A percentile compares a stretch with the other conserved stretches of the same genome.
Conservation (phyloP, 1,284 basidiomycete genomes). For the Cutaneotrichosporon mucoides region DNA sequence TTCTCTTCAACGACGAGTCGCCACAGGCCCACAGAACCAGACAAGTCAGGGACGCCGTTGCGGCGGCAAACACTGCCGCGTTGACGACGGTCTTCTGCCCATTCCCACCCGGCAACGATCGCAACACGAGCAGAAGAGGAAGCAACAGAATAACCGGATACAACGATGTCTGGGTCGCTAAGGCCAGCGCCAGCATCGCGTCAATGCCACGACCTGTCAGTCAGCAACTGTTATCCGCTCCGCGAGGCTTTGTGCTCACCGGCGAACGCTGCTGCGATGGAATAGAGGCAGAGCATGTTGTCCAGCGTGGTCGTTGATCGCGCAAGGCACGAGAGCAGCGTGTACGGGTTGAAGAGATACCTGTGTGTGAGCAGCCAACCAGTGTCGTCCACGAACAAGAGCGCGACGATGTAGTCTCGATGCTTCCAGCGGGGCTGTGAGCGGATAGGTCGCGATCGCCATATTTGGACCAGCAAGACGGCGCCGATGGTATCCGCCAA, state of each 20-base stretch:
- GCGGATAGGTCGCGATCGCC: conserved; percentile 1
- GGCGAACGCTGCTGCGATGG: conserved; percentile 67
- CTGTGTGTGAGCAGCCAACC: conserved; percentile 48
- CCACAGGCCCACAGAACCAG: conserved; percentile 28
- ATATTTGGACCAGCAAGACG: conserved; percentile 53
- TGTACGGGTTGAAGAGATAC: conserved; percentile 84
- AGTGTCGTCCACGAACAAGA: conserved; percentile 55
- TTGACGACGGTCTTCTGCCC: neutral
- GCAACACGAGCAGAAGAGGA: conserved; percentile 57
- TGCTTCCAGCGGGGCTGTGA: neutral
- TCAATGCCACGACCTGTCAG: conserved; percentile 53
- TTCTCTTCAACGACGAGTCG: conserved; percentile 62
- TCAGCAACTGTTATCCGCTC: no score
- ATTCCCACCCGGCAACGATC: neutral
- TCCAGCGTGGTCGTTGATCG: conserved; percentile 76
- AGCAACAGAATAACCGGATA: conserved; percentile 66
- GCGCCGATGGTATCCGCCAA: conserved; percentile 63
- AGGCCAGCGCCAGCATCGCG: conserved; percentile 62
- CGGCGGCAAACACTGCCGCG: conserved; percentile 18
- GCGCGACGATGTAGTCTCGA: conserved; percentile 50
- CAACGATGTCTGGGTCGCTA: conserved; percentile 66
- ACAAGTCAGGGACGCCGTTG: neutral
- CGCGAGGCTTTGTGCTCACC: conserved; percentile 49
- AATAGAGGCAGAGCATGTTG: conserved; percentile 63
- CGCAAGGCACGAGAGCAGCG: conserved; percentile 70